Conservation (phyloP, 2,329 filamentous ascomycete genomes). For the Dothideomycetes sp. region DNA sequence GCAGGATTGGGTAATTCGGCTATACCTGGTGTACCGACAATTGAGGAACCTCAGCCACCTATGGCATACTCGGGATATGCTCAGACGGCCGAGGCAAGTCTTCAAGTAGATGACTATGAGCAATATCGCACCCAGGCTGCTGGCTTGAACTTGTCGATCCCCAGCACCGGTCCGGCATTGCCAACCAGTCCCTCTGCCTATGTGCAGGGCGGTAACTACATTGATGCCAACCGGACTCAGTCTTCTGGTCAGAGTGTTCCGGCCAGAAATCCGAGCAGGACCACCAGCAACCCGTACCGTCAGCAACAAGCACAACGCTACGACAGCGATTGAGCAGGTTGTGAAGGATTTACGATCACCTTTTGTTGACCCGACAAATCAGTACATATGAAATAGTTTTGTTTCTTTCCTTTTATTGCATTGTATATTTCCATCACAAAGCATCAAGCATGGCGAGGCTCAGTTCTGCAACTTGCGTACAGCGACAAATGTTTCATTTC, state of each 20-base stretch:
- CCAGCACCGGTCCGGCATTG: constrained; percentile 7
- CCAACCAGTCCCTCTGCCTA: constrained; percentile 12
- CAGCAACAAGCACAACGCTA: not conserved
- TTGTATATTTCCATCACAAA: too few relatives aligned
- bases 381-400: too few relatives aligned
- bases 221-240: constrained; percentile 1
- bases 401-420: too few relatives aligned
- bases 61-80: constrained; percentile 8
- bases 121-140: constrained; percentile 8
- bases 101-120: constrained; percentile 11
- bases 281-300: constrained; percentile 20
- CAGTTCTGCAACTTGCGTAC: too few relatives aligned
- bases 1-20: not conserved
- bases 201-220: constrained; percentile 8
- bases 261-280: constrained; percentile 19
- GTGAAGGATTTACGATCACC: too few relatives aligned
- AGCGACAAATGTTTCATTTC: too few relatives aligned
- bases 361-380: too few relatives aligned
- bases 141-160: constrained; percentile 6
- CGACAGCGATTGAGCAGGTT: constrained; percentile 10
- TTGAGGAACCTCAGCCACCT: constrained; percentile 9
- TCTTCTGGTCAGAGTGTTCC: constrained; percentile 15
- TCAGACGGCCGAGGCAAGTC: constrained; percentile 6
- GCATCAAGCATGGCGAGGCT: too few relatives aligned
- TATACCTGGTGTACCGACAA: constrained; percentile 13